phyloP scores from a whole-genome alignment of 345 rosid genomes.

The Sapria himalayana region DNA sequence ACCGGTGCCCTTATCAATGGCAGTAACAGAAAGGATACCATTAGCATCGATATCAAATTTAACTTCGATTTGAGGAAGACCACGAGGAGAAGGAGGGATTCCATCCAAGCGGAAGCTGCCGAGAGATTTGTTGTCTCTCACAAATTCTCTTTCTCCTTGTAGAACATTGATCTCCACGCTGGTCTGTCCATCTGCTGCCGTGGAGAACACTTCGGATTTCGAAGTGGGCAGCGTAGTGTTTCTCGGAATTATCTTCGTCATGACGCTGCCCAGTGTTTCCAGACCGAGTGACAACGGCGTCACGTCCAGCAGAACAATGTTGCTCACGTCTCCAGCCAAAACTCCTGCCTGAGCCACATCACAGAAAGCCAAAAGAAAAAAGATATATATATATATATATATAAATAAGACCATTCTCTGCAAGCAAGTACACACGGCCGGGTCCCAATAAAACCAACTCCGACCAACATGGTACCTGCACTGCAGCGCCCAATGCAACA shows the following conservation, averaged over 20 bases:
- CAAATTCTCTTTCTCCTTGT: slow-evolving; percentile 96
- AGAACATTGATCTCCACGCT: slow-evolving; percentile 94
- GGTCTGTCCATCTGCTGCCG: slow-evolving; percentile 98
- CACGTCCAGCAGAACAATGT: slow-evolving; percentile 81
- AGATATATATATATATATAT: neutral
- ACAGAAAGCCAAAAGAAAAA: slow-evolving; percentile 1
- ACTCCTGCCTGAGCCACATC: slow-evolving; percentile 56
- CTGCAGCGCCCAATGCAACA: slow-evolving; percentile 97
- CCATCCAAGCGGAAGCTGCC: slow-evolving; percentile 62
- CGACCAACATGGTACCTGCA: too few relatives aligned
- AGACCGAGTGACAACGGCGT: slow-evolving; percentile 73
- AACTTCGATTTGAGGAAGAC: slow-evolving; percentile 86
- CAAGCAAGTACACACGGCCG: neutral
- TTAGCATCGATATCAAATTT: slow-evolving; percentile 94
- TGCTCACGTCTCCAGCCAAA: slow-evolving; percentile 85
- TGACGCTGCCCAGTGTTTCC: slow-evolving; percentile 94
- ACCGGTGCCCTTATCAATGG: slow-evolving; percentile 73
- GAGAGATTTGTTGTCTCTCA: slow-evolving; percentile 80
- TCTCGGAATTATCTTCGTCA: slow-evolving; percentile 92
- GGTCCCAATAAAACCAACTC: neutral
- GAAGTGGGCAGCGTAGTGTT: slow-evolving; percentile 91
- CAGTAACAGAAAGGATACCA: slow-evolving; percentile 74
- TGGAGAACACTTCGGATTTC: slow-evolving; percentile 93
- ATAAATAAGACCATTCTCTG: neutral
- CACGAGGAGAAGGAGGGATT: slow-evolving; percentile 79